phyloP scores from a whole-genome alignment of 768 basidiomycete genomes.

The Rubroboletus satanas region DNA sequence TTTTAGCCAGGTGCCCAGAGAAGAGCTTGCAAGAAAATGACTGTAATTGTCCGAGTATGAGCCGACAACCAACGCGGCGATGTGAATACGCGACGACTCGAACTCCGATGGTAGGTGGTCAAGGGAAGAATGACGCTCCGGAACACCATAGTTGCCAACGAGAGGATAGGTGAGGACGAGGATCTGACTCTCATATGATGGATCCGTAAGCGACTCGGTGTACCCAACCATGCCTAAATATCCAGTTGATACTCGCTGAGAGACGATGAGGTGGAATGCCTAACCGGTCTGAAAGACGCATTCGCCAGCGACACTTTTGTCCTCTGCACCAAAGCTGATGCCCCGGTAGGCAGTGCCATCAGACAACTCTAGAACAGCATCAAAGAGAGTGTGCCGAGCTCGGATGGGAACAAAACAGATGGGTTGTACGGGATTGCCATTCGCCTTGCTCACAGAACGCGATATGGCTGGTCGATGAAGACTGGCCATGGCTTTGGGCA shows the following conservation, averaged over 20 bases:
- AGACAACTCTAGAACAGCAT: slow-evolving; percentile 81
- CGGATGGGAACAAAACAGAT: slow-evolving; percentile 32
- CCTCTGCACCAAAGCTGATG: slow-evolving; percentile 89
- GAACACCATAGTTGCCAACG: slow-evolving; percentile 97
- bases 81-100: slow-evolving; percentile 93
- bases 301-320: slow-evolving; percentile 91
- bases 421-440: slow-evolving; percentile 34
- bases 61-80: slow-evolving; percentile 87
- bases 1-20: slow-evolving; percentile 88
- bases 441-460: slow-evolving; percentile 40
- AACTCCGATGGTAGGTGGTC: slow-evolving; percentile 71
- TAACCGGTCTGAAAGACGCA: slow-evolving; percentile 99
- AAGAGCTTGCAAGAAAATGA: slow-evolving; percentile 89
- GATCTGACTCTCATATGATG: slow-evolving; percentile 97
- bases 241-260: slow-evolving; percentile 14
- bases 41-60: slow-evolving; percentile 94
- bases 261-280: slow-evolving; percentile 26
- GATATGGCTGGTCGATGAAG: slow-evolving; percentile 42
- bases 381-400: slow-evolving; percentile 29
- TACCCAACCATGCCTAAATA: slow-evolving; percentile 95
- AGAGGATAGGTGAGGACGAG: slow-evolving; percentile 96
- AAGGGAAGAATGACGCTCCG: slow-evolving; percentile 51
- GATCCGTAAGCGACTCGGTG: slow-evolving; percentile 96
- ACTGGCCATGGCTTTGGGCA: slow-evolving; percentile 14
- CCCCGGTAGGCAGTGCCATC: slow-evolving; percentile 89